These are phyloP conservation scores for Saccharomycopsis vini DNA, from an alignment of 805 yeast species.

Conservation along the genomic window DNA sequence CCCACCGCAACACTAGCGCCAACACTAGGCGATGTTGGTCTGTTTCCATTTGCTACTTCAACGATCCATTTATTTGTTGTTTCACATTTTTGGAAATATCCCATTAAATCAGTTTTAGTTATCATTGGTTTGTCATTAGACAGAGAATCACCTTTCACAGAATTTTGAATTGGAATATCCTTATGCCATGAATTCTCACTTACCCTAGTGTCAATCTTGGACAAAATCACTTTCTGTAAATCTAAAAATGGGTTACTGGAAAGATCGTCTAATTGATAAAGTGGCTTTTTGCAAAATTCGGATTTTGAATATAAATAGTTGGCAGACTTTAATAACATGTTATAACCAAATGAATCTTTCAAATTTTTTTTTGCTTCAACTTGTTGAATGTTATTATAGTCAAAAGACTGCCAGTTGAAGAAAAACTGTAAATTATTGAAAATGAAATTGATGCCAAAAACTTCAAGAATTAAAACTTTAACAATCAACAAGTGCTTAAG, in stretches of 20 bases:
- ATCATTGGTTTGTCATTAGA: background rate
- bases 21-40: background rate
- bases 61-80: conserved; percentile 16
- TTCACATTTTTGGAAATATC: background rate
- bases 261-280: background rate
- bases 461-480: conserved; percentile 22
- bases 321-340: background rate
- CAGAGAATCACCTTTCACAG: background rate
- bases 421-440: conserved; percentile 38
- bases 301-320: conserved; percentile 5
- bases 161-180: background rate
- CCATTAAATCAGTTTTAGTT: conserved; percentile 8
- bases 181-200: conserved; percentile 4
- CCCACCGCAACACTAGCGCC: background rate
- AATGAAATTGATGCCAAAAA: conserved; percentile 40
- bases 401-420: conserved; percentile 32
- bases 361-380: background rate
- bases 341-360: conserved; percentile 9
- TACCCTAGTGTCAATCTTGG: conserved; percentile 5
- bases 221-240: background rate
- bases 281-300: background rate
- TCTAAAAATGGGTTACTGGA: background rate
- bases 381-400: background rate
- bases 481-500: conserved; percentile 8
- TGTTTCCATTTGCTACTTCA: background rate